These are phyloP conservation scores for Elsinoe batatas DNA, from an alignment of 2,329 filamentous ascomycete genomes.

Conservation along the genomic window DNA sequence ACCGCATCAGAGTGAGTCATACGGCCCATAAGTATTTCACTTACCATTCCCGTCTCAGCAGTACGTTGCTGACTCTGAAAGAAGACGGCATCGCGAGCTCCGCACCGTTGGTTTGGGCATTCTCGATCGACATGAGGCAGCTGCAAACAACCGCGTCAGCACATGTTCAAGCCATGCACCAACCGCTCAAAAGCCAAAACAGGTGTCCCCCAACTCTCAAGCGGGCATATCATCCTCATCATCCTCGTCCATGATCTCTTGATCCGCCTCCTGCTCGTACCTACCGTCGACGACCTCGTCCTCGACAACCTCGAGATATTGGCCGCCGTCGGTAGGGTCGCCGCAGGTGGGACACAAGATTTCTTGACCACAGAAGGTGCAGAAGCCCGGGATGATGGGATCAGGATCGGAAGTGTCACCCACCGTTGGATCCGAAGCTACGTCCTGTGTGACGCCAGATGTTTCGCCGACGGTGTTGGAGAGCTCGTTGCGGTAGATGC, in stretches of 20 bases:
- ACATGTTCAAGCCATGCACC: slow-evolving; percentile 17
- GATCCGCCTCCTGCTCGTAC: slow-evolving; percentile 19
- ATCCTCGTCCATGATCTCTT: slow-evolving; percentile 17
- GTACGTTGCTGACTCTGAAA: slow-evolving; percentile 98
- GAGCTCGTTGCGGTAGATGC: slow-evolving; percentile 91
- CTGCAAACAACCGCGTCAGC: slow-evolving; percentile 41
- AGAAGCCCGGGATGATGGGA: slow-evolving; percentile 36
- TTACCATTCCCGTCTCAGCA: slow-evolving; percentile 95
- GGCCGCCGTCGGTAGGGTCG: slow-evolving; percentile 33
- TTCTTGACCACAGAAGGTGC: slow-evolving; percentile 49
- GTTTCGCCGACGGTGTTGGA: slow-evolving; percentile 89
- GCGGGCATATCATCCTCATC: slow-evolving; percentile 23
- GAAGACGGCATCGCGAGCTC: slow-evolving; percentile 85
- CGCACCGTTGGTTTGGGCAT: slow-evolving; percentile 62
- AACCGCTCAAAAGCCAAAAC: neutral
- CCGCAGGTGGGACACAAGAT: slow-evolving; percentile 46
- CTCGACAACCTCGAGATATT: slow-evolving; percentile 36
- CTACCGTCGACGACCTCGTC: slow-evolving; percentile 25
- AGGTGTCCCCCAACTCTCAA: neutral
- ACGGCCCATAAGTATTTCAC: slow-evolving; percentile 23
- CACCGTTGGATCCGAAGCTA: slow-evolving; percentile 97
- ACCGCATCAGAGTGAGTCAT: neutral
- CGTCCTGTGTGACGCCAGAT: slow-evolving; percentile 93
- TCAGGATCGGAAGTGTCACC: slow-evolving; percentile 40
- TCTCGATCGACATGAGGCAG: slow-evolving; percentile 79